Evolutionary conservation across 202 grass and related monocot species (phyloP).

Genomic region (Saccharum hybrid): DNA sequence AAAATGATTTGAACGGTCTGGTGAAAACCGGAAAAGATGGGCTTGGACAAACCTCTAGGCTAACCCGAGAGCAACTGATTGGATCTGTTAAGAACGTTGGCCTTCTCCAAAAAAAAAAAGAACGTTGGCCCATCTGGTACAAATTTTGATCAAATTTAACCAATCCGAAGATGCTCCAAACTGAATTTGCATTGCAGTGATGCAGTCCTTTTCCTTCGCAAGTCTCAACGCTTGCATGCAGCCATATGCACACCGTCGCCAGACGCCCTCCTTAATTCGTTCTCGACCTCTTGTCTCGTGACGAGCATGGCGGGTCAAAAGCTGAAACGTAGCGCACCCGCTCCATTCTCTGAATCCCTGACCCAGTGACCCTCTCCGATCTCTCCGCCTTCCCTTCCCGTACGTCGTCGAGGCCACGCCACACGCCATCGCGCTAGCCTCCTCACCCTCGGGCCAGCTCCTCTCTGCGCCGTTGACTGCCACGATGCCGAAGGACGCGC

Average conservation of each 20-base stretch:
- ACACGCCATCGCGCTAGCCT: background rate
- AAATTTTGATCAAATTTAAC: background rate
- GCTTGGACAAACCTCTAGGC: too few species aligned
- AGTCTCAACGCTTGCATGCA: background rate
- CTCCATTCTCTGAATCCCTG: constrained; percentile 2
- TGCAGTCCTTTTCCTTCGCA: too few species aligned
- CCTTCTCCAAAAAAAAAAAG: too few species aligned
- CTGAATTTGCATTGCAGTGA: background rate
- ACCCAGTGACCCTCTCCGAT: background rate
- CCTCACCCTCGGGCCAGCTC: background rate
- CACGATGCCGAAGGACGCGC: constrained; percentile 30
- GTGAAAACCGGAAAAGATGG: too few species aligned
- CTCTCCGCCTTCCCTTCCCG: background rate
- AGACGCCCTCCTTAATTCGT: background rate
- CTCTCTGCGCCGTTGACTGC: background rate
- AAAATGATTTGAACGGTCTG: too few species aligned
- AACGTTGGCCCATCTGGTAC: too few species aligned
- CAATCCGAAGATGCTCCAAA: too few species aligned
- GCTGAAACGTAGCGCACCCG: constrained; percentile 21
- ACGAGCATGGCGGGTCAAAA: constrained; percentile 35
- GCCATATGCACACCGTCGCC: too few species aligned
- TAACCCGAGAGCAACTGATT: too few species aligned
- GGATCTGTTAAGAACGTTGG: too few species aligned
- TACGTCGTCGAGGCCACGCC: constrained; percentile 8
- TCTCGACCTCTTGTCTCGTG: background rate